phyloP scores from a whole-genome alignment of 495 filamentous ascomycete species.

The Trichodelitschia bisporula region DNA sequence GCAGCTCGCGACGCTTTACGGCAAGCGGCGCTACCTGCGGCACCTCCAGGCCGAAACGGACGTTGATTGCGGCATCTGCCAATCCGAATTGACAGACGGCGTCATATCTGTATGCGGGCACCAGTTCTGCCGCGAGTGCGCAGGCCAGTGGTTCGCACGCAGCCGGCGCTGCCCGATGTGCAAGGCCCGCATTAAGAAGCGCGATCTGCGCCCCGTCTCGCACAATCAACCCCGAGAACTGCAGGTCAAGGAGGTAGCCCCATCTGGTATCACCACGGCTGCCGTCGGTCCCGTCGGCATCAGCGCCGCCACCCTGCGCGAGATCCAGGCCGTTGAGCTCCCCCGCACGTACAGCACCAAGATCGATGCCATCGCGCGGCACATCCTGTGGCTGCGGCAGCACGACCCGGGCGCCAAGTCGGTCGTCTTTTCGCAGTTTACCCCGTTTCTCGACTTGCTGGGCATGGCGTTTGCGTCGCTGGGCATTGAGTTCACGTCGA shows the following conservation, averaged over 20 bases:
- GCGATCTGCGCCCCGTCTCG: constrained; percentile 59
- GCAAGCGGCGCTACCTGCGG: constrained; percentile 48
- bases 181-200: constrained; percentile 32
- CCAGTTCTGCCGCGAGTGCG: constrained; percentile 69
- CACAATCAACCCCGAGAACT: constrained; percentile 48
- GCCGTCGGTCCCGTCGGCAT: constrained; percentile 29
- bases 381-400: constrained; percentile 61
- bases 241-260: constrained; percentile 32
- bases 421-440: constrained; percentile 75
- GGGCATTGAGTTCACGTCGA: constrained; percentile 38
- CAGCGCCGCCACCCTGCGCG: constrained; percentile 35
- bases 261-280: not conserved
- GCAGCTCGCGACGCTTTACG: constrained; percentile 32
- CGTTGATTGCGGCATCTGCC: constrained; percentile 61
- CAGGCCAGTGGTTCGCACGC: constrained; percentile 37
- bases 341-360: constrained; percentile 63
- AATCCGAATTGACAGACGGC: constrained; percentile 43
- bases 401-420: constrained; percentile 75
- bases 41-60: constrained; percentile 32
- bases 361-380: constrained; percentile 59
- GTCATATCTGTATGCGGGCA: constrained; percentile 81
- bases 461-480: constrained; percentile 36
- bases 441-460: constrained; percentile 55
- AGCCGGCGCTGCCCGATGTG: constrained; percentile 28
- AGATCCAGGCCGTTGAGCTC: constrained; percentile 68